Evolutionary conservation across 2,329 filamentous ascomycete species (phyloP).

Genomic region (Botrytis medusae): DNA sequence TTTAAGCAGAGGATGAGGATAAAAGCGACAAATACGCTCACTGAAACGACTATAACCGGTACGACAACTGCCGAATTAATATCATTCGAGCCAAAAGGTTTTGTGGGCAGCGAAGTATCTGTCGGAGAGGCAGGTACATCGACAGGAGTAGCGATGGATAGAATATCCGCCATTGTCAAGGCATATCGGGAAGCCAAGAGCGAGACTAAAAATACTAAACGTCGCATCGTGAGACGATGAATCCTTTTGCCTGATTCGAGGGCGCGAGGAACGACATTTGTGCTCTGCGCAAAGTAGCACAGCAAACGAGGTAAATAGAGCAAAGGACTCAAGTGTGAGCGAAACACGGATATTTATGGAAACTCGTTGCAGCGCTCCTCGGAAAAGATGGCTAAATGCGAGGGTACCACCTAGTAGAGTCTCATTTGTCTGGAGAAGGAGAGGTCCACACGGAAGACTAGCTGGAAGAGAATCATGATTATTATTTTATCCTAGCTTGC

Average conservation of each 20-base stretch:
- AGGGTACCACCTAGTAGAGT: not conserved
- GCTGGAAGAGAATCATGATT: not conserved
- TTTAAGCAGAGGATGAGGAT: conserved; percentile 18
- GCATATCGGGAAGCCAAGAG: conserved; percentile 8
- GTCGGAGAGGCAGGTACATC: conserved; percentile 7
- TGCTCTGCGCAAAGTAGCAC: not conserved
- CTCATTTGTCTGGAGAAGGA: conserved; percentile 11
- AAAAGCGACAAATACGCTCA: conserved; percentile 18
- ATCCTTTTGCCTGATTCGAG: conserved; percentile 12
- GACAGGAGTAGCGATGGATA: conserved; percentile 8
- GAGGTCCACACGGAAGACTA: conserved; percentile 7
- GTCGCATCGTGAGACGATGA: conserved; percentile 15
- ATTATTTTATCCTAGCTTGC: not conserved
- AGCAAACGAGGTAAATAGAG: not conserved
- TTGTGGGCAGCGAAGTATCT: not conserved
- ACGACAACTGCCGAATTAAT: conserved; percentile 17
- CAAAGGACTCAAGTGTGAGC: not conserved
- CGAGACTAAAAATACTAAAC: not conserved
- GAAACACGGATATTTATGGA: conserved; percentile 18
- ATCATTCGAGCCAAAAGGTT: conserved; percentile 7
- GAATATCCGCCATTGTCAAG: conserved; percentile 13
- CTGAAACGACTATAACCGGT: conserved; percentile 19
- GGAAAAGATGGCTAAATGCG: conserved; percentile 19
- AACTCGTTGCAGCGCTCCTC: not conserved
- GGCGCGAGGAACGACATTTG: conserved; percentile 20